Evolutionary conservation across 805 yeast genomes (phyloP).

Genomic region (Nakazawaea siamensis): DNA sequence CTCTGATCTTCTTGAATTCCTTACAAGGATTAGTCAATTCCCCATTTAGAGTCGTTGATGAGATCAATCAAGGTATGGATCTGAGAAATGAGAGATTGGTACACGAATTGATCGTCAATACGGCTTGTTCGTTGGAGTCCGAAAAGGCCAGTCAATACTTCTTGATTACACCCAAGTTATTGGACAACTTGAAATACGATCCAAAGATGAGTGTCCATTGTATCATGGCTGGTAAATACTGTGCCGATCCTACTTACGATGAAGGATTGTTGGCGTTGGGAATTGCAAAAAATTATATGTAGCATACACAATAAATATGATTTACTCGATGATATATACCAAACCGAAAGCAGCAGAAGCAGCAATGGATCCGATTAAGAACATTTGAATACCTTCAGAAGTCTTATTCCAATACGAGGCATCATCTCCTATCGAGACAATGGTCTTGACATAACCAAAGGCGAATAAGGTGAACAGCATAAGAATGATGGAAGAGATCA

Average conservation of each 20-base stretch:
- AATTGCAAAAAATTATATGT: constrained; percentile 5
- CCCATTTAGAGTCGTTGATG: constrained; percentile 94
- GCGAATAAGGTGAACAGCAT: constrained; percentile 82
- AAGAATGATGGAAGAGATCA: constrained; percentile 63
- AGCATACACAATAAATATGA: background rate
- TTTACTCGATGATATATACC: constrained; percentile 63
- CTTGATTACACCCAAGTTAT: constrained; percentile 84
- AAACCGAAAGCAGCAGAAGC: constrained; percentile 96
- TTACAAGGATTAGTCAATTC: constrained; percentile 82
- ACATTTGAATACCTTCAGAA: constrained; percentile 85
- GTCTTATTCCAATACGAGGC: constrained; percentile 53
- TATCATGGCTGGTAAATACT: constrained; percentile 48
- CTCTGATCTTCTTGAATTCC: constrained; percentile 84
- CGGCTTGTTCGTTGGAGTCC: constrained; percentile 62
- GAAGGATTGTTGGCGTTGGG: constrained; percentile 7
- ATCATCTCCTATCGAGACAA: constrained; percentile 76
- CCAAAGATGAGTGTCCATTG: constrained; percentile 79
- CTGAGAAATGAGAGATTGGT: constrained; percentile 83
- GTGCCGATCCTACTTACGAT: constrained; percentile 10
- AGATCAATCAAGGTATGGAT: constrained; percentile 99
- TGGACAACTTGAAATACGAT: constrained; percentile 71
- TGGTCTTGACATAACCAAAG: constrained; percentile 82
- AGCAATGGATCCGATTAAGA: constrained; percentile 91
- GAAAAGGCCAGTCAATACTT: constrained; percentile 62
- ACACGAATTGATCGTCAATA: constrained; percentile 76